Conservation (phyloP, 805 yeast species). For the Jamesozyma rosinii region DNA sequence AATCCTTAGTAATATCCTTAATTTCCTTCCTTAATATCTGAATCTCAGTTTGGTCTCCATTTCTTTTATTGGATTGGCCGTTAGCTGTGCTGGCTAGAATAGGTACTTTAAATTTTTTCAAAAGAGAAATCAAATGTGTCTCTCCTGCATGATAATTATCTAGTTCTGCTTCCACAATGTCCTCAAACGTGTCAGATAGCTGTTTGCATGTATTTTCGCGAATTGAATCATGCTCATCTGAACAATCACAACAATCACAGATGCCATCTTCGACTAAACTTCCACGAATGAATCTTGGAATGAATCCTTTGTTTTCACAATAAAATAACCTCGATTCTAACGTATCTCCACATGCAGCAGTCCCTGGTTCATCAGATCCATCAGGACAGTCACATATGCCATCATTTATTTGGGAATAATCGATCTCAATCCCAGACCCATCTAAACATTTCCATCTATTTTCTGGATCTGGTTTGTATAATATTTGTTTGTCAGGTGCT, state of each 20-base stretch:
- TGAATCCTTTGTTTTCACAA: constrained; percentile 69
- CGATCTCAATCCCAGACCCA: constrained; percentile 55
- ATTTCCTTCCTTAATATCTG: constrained; percentile 9
- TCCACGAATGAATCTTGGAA: constrained; percentile 52
- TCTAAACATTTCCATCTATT: constrained; percentile 62
- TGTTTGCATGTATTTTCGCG: constrained; percentile 17
- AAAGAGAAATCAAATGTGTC: constrained; percentile 29
- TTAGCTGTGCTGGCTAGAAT: constrained; percentile 10
- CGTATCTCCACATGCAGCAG: constrained; percentile 57
- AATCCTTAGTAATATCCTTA: constrained; percentile 4
- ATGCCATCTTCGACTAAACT: constrained; percentile 77
- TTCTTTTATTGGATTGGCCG: neutral
- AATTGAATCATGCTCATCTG: constrained; percentile 49
- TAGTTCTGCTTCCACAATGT: constrained; percentile 38
- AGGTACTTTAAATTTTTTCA: constrained; percentile 13
- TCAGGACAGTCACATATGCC: constrained; percentile 95
- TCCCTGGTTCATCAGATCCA: constrained; percentile 95
- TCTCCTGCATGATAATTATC: constrained; percentile 46
- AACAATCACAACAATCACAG: constrained; percentile 97
- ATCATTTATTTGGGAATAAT: constrained; percentile 65
- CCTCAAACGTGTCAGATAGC: constrained; percentile 21
- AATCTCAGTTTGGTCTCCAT: constrained; percentile 2
- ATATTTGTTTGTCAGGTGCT: constrained; percentile 11
- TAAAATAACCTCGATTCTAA: constrained; percentile 40
- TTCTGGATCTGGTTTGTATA: constrained; percentile 35